phyloP scores from a whole-genome alignment of 192 early-diverging fungal genomes.

The Entomortierella beljakovae region DNA sequence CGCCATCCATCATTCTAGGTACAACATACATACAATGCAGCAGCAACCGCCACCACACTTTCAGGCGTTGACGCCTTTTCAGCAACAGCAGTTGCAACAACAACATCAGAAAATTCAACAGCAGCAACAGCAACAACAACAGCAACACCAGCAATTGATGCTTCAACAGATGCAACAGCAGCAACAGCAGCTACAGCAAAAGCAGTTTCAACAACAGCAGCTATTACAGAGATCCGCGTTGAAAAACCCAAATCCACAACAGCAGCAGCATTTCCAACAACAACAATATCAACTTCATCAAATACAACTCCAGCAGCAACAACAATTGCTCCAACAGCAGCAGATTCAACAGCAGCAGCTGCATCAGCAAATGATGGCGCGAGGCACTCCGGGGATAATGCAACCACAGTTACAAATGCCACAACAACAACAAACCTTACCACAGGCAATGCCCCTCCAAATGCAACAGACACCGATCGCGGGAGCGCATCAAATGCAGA shows the following conservation, averaged over 20 bases:
- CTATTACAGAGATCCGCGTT: conserved; percentile 1
- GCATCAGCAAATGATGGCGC: conserved; percentile 35
- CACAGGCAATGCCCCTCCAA: conserved; percentile 1
- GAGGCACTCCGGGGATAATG: conserved; percentile 13
- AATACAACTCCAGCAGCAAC: conserved; percentile 21
- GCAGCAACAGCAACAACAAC: conserved; percentile 22
- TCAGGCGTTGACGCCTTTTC: conserved; percentile 5
- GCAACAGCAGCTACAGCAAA: conserved; percentile 19
- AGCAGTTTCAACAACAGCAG: conserved; percentile 24
- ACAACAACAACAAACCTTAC: not conserved
- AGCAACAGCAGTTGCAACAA: conserved; percentile 13
- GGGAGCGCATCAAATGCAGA: conserved; percentile 25
- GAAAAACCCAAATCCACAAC: conserved; percentile 13
- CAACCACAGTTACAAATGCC: not conserved
- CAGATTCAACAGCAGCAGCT: conserved; percentile 28
- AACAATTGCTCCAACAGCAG: conserved; percentile 15
- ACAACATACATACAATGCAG: conserved; percentile 1
- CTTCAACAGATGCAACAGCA: not conserved
- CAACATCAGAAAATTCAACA: conserved; percentile 29
- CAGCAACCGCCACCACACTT: conserved; percentile 27
- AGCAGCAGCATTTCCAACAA: conserved; percentile 25
- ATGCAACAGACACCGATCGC: conserved; percentile 20
- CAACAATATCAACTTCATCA: conserved; percentile 23
- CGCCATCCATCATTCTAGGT: no score
- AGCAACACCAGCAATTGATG: conserved; percentile 8